Percentiles rank a stretch among this genome's conserved stretches.
Conservation (phyloP, 2,329 filamentous ascomycete genomes). For the Fusarium setosum region DNA sequence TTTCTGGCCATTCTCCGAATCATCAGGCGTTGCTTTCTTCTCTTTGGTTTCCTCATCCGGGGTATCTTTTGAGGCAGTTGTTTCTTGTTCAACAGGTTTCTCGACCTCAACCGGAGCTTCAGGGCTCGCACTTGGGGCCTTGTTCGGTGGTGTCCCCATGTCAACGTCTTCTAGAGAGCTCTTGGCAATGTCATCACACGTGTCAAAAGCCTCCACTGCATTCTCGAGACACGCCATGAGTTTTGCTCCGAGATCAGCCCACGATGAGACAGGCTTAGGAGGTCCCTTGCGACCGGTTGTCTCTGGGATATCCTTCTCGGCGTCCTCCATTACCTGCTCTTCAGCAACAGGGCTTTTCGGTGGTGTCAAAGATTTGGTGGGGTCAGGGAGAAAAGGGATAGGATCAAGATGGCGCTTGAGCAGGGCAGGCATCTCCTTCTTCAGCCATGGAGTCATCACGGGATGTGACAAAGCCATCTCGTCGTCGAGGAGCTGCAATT, state of each 20-base stretch:
- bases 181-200: constrained; percentile 45
- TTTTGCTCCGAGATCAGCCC: constrained; percentile 49
- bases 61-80: constrained; percentile 9
- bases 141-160: constrained; percentile 33
- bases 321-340: constrained; percentile 24
- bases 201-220: constrained; percentile 41
- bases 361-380: constrained; percentile 53
- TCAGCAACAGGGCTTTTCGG: constrained; percentile 34
- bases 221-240: constrained; percentile 48
- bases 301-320: constrained; percentile 33
- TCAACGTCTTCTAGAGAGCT: constrained; percentile 40
- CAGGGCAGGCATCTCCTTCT: constrained; percentile 61
- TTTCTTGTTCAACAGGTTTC: constrained; percentile 11
- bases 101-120: constrained; percentile 18
- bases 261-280: constrained; percentile 40
- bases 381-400: constrained; percentile 70
- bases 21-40: constrained; percentile 38
- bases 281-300: constrained; percentile 18
- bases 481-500: constrained; percentile 65
- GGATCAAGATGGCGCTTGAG: constrained; percentile 69
- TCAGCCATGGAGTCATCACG: constrained; percentile 67
- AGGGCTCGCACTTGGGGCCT: constrained; percentile 24
- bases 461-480: constrained; percentile 69
- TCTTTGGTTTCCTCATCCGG: constrained; percentile 20
- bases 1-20: constrained; percentile 41